Evolutionary conservation across 177 flowering plant species (phyloP), one percentile per base, ranked within the genome.

Genomic region (Tripterygium wilfordii): DNA sequence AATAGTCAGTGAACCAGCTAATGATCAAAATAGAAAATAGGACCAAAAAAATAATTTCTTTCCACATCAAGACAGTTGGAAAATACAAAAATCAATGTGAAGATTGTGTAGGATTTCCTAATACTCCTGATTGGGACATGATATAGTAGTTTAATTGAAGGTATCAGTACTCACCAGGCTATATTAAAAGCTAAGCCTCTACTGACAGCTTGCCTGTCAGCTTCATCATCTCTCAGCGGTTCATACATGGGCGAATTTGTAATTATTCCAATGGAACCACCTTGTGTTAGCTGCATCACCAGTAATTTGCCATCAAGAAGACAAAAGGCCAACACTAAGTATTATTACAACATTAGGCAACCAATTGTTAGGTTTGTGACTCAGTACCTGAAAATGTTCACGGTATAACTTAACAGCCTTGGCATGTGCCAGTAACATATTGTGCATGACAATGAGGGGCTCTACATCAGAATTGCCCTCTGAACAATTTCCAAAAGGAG

Each of bases 401-500:
- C 76, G 64, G 33, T 77, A 80, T 1, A 68, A 47, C 5, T 56
- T 49, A 23, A 51, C 65, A 18, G 77, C 80, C 63, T 64, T 77
- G 49, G 69, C 77, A 47, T 80, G 87, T 3, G 79, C 63, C 20
- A 80, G 27, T 35, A 80, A 26, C 69, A 69, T 53, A 50, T 80
- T 77, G 62, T 80, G 87, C 48, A 60, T 45, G 0, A 28, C 77
- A 32, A 68, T 18, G 23, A 70, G 47, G 27, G 81, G 81, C 66
- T 80, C 87, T 4, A 35, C 22, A 10, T 65, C 74, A 14, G 87
- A 75, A 35, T 81, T 64, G 13, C 83, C 88, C 12, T 3, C 16
- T 5, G 76, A 54, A 39, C 83, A 81, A 18, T 75, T 69, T 29
- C 79, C 79, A 36, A 69, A 78, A 15, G 83, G 88, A 4, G 51